Base-by-base conservation (phyloP, 116 monocot species). In the Zostera marina region DNA sequence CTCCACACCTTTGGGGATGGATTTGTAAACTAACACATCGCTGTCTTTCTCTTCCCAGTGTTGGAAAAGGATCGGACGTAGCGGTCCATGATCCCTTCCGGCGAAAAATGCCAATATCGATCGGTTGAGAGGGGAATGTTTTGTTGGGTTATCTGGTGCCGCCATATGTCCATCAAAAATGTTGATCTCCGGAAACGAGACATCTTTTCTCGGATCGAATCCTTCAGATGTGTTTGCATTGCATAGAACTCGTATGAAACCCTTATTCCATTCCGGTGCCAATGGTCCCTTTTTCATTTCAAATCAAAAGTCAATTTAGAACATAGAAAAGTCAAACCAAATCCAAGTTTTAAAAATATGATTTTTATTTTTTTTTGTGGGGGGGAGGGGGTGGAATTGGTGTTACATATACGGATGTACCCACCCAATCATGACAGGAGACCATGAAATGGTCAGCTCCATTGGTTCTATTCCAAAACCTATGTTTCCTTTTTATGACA, bases 381-480 rank as follows among this genome's bases (percentile, higher is more conserved):
- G n/a, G n/a, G n/a, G n/a, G n/a, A n/a, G n/a, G n/a, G n/a, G n/a
- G n/a, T n/a, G n/a, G n/a, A n/a, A n/a, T n/a, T n/a, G n/a, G n/a
- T n/a, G n/a, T n/a, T n/a, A n/a, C n/a, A n/a, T n/a, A n/a, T n/a
- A n/a, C n/a, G n/a, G n/a, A n/a, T n/a, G n/a, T n/a, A n/a, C n/a
- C n/a, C 66, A 91, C 91, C 91, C 91, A 91, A 32, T 91, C 86
- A 60, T 91, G 91, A 61, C 86, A 91, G 11, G 86, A 79, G 42
- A 80, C 74, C 65, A 91, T 73, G 77, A 91, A 85, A 45, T 91
- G 91, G 48, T 91, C 91, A 15, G 85, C 91, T 0, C 82, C 91
- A 11, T 24, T 60, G 57, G 65, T 75, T 12, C 86, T 26, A 41
- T 85, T 82, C 91, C 91, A 91, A 55, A 63, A 91, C 0, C 66